phyloP scores from a whole-genome alignment of 2,329 filamentous ascomycete genomes.

The Gaeumannomyces tritici region DNA sequence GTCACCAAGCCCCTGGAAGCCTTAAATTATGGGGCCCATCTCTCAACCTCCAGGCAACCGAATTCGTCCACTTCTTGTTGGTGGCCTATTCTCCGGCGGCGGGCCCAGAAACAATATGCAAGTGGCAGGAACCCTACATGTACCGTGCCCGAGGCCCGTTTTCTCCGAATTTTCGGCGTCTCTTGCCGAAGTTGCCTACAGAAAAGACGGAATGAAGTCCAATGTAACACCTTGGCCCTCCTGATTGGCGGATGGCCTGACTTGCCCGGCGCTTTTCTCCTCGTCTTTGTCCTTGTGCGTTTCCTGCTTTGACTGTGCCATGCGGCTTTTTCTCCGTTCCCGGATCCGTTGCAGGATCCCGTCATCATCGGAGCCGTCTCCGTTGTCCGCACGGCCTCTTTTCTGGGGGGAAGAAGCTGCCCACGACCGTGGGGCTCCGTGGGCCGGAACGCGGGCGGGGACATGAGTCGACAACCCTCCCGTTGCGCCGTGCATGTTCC shows the following conservation, averaged over 20 bases:
- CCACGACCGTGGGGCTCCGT: background rate
- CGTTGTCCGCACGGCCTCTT: background rate
- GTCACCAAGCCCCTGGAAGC: too few species aligned
- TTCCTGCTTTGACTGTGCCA: background rate
- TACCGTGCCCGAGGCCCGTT: too few species aligned
- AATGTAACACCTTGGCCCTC: background rate
- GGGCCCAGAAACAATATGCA: background rate
- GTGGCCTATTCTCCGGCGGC: too few species aligned
- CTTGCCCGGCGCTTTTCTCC: background rate
- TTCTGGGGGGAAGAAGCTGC: background rate
- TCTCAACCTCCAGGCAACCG: too few species aligned
- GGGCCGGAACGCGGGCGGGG: too few species aligned
- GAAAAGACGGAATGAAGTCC: slow-evolving; percentile 1
- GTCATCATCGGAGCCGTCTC: background rate
- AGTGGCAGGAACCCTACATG: background rate
- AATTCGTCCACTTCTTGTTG: too few species aligned
- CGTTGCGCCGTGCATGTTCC: too few species aligned
- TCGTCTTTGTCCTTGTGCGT: background rate
- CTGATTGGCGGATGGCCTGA: background rate
- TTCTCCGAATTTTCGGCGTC: background rate
- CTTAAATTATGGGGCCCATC: too few species aligned
- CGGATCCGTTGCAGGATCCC: background rate
- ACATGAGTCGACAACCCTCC: background rate
- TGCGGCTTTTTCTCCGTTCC: background rate
- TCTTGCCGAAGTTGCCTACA: background rate